Conservation (phyloP, 2,329 filamentous ascomycete species). For the Geoglossum cookeanum region DNA sequence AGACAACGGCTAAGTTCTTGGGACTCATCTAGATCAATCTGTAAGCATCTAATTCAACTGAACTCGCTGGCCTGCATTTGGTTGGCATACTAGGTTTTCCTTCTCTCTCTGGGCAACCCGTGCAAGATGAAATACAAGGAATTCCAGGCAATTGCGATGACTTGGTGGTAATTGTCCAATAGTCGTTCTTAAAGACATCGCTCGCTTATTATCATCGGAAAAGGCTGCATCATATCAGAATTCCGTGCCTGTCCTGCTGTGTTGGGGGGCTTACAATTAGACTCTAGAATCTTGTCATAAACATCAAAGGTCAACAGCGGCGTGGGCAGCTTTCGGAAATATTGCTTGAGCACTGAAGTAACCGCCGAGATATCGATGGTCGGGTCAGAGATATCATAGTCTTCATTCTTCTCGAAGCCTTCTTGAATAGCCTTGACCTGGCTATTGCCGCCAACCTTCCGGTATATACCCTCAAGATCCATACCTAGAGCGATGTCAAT, state of each 20-base stretch:
- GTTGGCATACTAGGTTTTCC: conserved; percentile 53
- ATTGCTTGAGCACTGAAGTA: conserved; percentile 90
- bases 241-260: conserved; percentile 5
- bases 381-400: conserved; percentile 84
- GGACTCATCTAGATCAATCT: conserved; percentile 61
- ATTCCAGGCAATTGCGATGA: conserved; percentile 80
- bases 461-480: conserved; percentile 94
- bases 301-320: conserved; percentile 84
- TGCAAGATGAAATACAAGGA: conserved; percentile 81
- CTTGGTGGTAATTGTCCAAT: conserved; percentile 63
- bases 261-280: conserved; percentile 39
- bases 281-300: conserved; percentile 77
- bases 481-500: conserved; percentile 33
- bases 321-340: conserved; percentile 80
- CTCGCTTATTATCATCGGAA: conserved; percentile 45
- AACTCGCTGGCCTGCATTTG: not conserved
- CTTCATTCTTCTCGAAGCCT: conserved; percentile 70
- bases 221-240: conserved; percentile 31
- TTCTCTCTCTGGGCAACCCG: conserved; percentile 66
- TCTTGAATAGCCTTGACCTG: conserved; percentile 81
- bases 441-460: conserved; percentile 85
- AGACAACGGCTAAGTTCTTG: conserved; percentile 89
- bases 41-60: not conserved
- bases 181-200: conserved; percentile 50
- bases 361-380: conserved; percentile 91